Evolutionary conservation across 2,329 filamentous ascomycete genomes (phyloP).

Genomic region (Cladosporium cucumerinum): DNA sequence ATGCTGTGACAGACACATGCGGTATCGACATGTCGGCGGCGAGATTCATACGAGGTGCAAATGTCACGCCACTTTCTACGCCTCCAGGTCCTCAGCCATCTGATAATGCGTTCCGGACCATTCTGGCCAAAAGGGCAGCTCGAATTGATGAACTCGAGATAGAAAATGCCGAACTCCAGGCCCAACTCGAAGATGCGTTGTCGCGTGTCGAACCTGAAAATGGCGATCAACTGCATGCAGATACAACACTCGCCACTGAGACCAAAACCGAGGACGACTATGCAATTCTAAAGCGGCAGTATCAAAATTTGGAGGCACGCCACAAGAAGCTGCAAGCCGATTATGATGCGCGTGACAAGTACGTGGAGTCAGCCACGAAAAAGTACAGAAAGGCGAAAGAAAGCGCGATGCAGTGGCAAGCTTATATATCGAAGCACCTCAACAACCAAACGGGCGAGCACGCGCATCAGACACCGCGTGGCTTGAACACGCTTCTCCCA

Average conservation of each 20-base stretch:
- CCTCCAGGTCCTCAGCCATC: background rate
- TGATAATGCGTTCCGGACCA: background rate
- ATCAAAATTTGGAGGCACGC: slow-evolving; percentile 28
- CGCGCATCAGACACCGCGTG: background rate
- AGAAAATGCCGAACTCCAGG: slow-evolving; percentile 25
- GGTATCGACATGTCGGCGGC: slow-evolving; percentile 1
- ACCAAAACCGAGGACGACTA: background rate
- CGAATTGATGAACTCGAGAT: slow-evolving; percentile 23
- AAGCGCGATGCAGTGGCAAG: slow-evolving; percentile 33
- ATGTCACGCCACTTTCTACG: background rate
- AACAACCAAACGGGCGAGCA: background rate
- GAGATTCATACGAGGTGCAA: background rate
- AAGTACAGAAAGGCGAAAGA: slow-evolving; percentile 38
- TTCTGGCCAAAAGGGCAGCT: background rate
- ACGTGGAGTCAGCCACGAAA: slow-evolving; percentile 28
- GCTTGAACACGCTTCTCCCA: background rate
- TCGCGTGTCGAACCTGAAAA: slow-evolving; percentile 33
- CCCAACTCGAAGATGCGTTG: slow-evolving; percentile 26
- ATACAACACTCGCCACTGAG: background rate
- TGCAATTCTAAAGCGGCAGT: slow-evolving; percentile 19
- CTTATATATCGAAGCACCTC: slow-evolving; percentile 21
- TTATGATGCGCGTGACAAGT: slow-evolving; percentile 24
- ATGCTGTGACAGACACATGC: background rate
- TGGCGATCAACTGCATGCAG: background rate
- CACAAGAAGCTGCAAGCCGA: slow-evolving; percentile 31